phyloP scores from a whole-genome alignment of 441 rosid genomes.

The Mallotus repandus region DNA sequence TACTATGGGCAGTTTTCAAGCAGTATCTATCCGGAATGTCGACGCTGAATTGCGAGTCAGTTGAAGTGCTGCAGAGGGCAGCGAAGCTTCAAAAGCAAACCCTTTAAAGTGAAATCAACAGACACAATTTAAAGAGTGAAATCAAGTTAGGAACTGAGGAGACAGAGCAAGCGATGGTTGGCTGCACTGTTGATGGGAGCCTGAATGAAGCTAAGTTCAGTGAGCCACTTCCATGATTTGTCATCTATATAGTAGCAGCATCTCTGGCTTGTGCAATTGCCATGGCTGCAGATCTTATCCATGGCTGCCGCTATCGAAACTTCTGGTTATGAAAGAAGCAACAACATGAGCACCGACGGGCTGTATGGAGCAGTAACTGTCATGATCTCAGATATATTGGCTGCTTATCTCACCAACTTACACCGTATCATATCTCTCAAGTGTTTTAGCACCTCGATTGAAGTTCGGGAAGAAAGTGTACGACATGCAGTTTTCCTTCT shows the following conservation, averaged over 20 bases:
- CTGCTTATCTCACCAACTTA: slow-evolving; percentile 75
- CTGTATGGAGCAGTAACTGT: slow-evolving; percentile 40
- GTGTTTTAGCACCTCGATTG: slow-evolving; percentile 55
- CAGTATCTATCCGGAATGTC: slow-evolving; percentile 56
- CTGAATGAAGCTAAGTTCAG: slow-evolving; percentile 58
- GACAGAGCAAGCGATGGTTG: slow-evolving; percentile 29
- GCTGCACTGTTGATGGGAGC: slow-evolving; percentile 61
- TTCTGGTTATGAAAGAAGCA: slow-evolving; percentile 34
- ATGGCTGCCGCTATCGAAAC: too few relatives aligned
- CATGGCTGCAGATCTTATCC: slow-evolving; percentile 68
- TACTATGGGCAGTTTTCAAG: slow-evolving; percentile 69
- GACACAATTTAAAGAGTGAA: too few relatives aligned
- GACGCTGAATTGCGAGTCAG: slow-evolving; percentile 46
- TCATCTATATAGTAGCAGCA: slow-evolving; percentile 50
- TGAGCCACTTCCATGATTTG: slow-evolving; percentile 76
- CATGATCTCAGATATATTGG: slow-evolving; percentile 57
- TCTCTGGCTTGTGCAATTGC: slow-evolving; percentile 49
- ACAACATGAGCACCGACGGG: slow-evolving; percentile 25
- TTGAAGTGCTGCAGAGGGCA: slow-evolving; percentile 69
- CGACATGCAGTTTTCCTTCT: slow-evolving; percentile 55
- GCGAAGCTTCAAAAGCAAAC: slow-evolving; percentile 42
- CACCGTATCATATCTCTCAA: slow-evolving; percentile 38
- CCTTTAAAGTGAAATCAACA: slow-evolving; percentile 30
- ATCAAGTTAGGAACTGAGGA: neutral
- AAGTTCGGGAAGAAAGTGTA: slow-evolving; percentile 55